Conservation (phyloP, 768 basidiomycete genomes). For the Leucogyrophana mollusca region DNA sequence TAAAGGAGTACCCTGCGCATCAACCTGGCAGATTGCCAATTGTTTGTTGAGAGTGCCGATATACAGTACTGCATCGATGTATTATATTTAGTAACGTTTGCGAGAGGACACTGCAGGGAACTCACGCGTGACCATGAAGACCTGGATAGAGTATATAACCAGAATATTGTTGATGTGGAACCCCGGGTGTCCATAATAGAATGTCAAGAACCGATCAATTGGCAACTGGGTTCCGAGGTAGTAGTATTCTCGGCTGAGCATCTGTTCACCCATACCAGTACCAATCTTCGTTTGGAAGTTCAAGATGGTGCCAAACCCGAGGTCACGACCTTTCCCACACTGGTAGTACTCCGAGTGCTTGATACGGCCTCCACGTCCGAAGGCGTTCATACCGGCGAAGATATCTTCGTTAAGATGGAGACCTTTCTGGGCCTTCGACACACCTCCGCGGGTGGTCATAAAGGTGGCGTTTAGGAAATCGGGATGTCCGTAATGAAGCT, state of each 20-base stretch:
- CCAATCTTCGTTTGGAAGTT: constrained; percentile 99
- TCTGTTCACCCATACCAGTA: constrained; percentile 99
- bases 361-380: constrained; percentile 96
- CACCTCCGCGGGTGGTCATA: constrained; percentile 98
- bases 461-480: constrained; percentile 98
- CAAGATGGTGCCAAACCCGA: constrained; percentile 98
- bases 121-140: constrained; percentile 94
- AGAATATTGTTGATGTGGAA: constrained; percentile 99
- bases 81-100: constrained; percentile 10
- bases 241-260: constrained; percentile 99
- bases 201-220: constrained; percentile 97
- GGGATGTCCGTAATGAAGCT: constrained; percentile 97
- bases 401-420: constrained; percentile 99
- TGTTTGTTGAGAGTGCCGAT: constrained; percentile 97
- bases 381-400: constrained; percentile 99
- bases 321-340: constrained; percentile 98
- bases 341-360: constrained; percentile 99
- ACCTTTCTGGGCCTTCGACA: constrained; percentile 99
- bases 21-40: constrained; percentile 83
- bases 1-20: constrained; percentile 75
- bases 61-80: constrained; percentile 70
- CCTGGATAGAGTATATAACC: constrained; percentile 96
- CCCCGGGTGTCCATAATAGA: constrained; percentile 99
- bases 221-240: constrained; percentile 98
- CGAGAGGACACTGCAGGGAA: constrained; percentile 16